Evolutionary conservation across 140 eudicot genomes (phyloP), one percentile per base, ranked within the genome.

Genomic region (Senecio squalidus): DNA sequence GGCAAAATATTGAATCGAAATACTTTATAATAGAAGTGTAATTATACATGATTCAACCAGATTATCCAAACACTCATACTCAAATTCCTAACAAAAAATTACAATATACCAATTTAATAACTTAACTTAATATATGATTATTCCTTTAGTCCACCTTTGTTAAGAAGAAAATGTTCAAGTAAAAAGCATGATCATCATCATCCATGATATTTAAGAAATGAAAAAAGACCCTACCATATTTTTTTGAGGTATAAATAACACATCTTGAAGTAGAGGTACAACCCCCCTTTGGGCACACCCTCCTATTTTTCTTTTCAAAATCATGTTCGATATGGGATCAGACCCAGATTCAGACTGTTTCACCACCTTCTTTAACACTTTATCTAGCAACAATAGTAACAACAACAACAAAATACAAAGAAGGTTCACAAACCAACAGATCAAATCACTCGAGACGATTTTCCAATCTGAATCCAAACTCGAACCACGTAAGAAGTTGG

Each of bases 401-500:
- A 58, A 46, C 43, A 47, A 31, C 77, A 76, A 33, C 61, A 74
- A 74, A 43, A 74, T 55, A 15, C 76, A 75, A 64, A 76, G 52
- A 31, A 70, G 92, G 58, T 83, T 83, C 67, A 79, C 76, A 5
- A 75, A 83, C 8, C 83, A 83, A 36, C 92, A 83, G 33, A 78
- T 76, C 36, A 66, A 51, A 48, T 79, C 81, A 26, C 50, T 83
- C 1, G 92, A 83, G 45, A 60, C 64, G 26, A 80, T 83, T 25
- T 83, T 79, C 52, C 73, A 76, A 28, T 55, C 69, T 1, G 81
- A 83, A 52, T 72, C 86, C 1, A 83, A 76, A 55, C 68, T 83
- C 7, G 81, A 83, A 30, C 86, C 92, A 0, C 66, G 68, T 22
- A 79, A 79, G 75, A 83, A 80, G 75, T 31, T 80, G 69, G 62